Evolutionary conservation across 1,284 basidiomycete genomes (phyloP).

Genomic region (Microbotryum intermedium): DNA sequence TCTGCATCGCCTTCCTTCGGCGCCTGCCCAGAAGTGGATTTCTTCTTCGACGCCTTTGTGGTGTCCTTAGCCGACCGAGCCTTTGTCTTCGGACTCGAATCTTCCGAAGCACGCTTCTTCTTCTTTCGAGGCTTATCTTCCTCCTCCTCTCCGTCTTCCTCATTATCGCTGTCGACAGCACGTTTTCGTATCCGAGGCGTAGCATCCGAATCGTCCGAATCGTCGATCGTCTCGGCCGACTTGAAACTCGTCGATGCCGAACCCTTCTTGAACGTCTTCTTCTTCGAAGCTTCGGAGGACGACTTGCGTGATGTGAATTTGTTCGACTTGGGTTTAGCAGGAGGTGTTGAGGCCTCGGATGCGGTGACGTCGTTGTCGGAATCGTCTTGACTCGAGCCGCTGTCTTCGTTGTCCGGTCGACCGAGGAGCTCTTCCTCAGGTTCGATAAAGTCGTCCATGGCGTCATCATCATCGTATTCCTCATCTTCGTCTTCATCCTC

Average conservation of each 20-base stretch:
- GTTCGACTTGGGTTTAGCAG: neutral
- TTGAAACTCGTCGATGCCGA: conserved; percentile 12
- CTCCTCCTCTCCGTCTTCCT: too few relatives aligned
- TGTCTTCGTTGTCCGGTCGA: conserved; percentile 2
- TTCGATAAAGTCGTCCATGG: conserved; percentile 11
- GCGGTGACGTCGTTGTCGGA: conserved; percentile 10
- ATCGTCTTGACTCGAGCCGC: conserved; percentile 17
- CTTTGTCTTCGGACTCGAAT: conserved; percentile 53
- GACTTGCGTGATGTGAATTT: neutral
- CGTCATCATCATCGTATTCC: conserved; percentile 37
- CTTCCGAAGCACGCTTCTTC: conserved; percentile 41
- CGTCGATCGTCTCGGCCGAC: neutral
- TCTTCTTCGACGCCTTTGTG: conserved; percentile 53
- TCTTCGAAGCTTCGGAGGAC: neutral
- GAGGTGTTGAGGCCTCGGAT: conserved; percentile 1
- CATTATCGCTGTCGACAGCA: too few relatives aligned
- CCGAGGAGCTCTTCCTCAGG: conserved; percentile 2
- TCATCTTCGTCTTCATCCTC: conserved; percentile 49
- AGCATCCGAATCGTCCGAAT: neutral
- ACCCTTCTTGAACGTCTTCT: conserved; percentile 12
- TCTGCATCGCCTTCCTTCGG: conserved; percentile 13
- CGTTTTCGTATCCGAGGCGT: too few relatives aligned
- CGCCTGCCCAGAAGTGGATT: neutral
- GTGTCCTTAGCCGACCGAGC: conserved; percentile 52
- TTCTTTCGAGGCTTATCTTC: neutral